phyloP scores from a whole-genome alignment of 1,284 basidiomycete species.

The Cryptococcus hybrid region DNA sequence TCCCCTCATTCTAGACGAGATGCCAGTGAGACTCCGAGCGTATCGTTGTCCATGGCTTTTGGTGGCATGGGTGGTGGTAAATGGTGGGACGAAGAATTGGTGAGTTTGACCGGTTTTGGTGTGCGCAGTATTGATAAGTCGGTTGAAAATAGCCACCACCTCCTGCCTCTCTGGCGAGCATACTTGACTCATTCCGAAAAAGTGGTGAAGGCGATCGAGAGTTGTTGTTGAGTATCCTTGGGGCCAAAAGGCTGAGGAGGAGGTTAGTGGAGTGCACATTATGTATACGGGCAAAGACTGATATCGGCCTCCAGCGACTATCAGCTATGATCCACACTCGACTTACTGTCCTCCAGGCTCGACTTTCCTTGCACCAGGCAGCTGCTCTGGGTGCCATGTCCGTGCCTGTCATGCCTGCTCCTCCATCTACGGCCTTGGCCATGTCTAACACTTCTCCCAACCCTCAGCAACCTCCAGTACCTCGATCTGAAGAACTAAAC shows the following conservation, averaged over 20 bases:
- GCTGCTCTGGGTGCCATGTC: conserved; percentile 16
- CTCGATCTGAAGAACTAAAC: conserved; percentile 1
- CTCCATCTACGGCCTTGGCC: not conserved
- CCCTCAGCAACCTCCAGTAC: not conserved
- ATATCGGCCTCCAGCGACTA: conserved; percentile 25
- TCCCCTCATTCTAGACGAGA: conserved; percentile 42
- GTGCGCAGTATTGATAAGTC: not conserved
- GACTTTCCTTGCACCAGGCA: conserved; percentile 34
- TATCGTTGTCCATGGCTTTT: conserved; percentile 26
- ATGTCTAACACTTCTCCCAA: not conserved
- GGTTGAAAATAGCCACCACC: conserved; percentile 44
- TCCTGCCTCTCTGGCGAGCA: conserved; percentile 75
- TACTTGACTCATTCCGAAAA: conserved; percentile 74
- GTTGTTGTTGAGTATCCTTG: conserved; percentile 80
- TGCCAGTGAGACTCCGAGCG: conserved; percentile 29
- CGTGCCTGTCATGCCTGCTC: conserved; percentile 3
- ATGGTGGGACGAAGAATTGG: conserved; percentile 48
- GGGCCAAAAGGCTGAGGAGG: conserved; percentile 86
- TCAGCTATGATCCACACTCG: conserved; percentile 47
- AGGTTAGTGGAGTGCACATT: conserved; percentile 54
- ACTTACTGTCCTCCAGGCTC: conserved; percentile 46
- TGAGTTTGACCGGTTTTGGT: conserved; percentile 12
- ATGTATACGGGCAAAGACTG: not conserved
- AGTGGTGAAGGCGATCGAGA: conserved; percentile 86
- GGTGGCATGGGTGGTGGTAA: conserved; percentile 28